phyloP scores from a whole-genome alignment of 208 protist species.

The Leishmania tropica region DNA sequence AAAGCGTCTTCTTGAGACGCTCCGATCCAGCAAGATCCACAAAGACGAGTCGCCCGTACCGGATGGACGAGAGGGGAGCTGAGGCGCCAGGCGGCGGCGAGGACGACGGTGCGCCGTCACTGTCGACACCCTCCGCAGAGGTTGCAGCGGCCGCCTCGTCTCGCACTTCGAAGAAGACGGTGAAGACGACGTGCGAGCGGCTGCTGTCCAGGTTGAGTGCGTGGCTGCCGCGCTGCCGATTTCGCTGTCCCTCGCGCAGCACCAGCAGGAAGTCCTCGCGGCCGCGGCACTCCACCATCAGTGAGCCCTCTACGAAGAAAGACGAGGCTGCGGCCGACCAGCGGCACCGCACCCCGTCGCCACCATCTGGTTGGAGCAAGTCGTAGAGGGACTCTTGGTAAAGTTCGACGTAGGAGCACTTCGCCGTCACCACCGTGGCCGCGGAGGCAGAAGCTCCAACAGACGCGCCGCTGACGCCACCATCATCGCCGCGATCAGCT shows the following conservation, averaged over 20 bases:
- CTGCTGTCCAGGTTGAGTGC: conserved; percentile 89
- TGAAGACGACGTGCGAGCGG: conserved; percentile 93
- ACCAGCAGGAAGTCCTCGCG: conserved; percentile 81
- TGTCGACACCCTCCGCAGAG: background rate
- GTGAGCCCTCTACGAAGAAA: conserved; percentile 88
- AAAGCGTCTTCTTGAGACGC: conserved; percentile 85
- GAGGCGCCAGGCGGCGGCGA: background rate
- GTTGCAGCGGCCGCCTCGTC: conserved; percentile 10
- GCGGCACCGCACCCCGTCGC: conserved; percentile 58
- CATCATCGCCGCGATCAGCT: background rate
- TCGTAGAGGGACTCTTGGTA: conserved; percentile 91
- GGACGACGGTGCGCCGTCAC: background rate
- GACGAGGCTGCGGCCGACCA: conserved; percentile 66
- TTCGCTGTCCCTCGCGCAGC: conserved; percentile 79
- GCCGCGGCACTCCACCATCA: conserved; percentile 79
- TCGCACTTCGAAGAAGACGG: conserved; percentile 64
- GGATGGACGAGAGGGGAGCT: conserved; percentile 1
- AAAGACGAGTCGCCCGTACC: conserved; percentile 87
- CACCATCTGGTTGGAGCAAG: conserved; percentile 62
- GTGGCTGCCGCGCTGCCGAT: conserved; percentile 75
- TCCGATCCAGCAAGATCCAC: conserved; percentile 96
- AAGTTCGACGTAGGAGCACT: conserved; percentile 84
- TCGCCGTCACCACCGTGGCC: conserved; percentile 21
- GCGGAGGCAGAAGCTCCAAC: background rate
- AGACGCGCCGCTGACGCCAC: background rate